phyloP scores from a whole-genome alignment of 2,329 filamentous ascomycete species.

The Cadophora gregata region DNA sequence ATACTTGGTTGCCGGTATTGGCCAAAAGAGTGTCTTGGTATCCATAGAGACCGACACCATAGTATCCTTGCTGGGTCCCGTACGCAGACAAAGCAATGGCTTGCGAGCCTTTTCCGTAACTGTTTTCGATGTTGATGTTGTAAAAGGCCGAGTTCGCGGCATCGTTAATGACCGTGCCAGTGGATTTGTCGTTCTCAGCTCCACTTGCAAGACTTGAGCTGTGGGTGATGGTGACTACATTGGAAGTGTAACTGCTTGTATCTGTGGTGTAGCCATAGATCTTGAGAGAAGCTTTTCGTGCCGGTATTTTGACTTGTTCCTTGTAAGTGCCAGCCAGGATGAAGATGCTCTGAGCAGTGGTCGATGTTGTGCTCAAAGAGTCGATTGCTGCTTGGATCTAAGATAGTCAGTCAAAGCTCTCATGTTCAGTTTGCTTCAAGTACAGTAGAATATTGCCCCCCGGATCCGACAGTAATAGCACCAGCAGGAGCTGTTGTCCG shows the following conservation, averaged over 20 bases:
- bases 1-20: conserved; percentile 59
- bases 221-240: conserved; percentile 55
- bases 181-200: conserved; percentile 50
- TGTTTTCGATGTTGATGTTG: conserved; percentile 63
- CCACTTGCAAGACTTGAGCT: conserved; percentile 49
- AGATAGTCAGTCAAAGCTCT: conserved; percentile 15
- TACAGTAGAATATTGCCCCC: conserved; percentile 52
- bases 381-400: conserved; percentile 56
- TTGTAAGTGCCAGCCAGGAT: conserved; percentile 61
- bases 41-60: conserved; percentile 59
- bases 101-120: conserved; percentile 55
- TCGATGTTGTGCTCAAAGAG: conserved; percentile 54
- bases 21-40: conserved; percentile 61
- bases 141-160: conserved; percentile 60
- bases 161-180: conserved; percentile 41
- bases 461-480: conserved; percentile 52
- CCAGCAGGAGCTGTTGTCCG: conserved; percentile 54
- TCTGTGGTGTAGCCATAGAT: conserved; percentile 59
- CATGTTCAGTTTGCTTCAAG: conserved; percentile 15
- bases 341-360: conserved; percentile 58
- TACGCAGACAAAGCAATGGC: conserved; percentile 60
- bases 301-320: conserved; percentile 61
- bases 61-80: conserved; percentile 59
- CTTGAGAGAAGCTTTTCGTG: conserved; percentile 53
- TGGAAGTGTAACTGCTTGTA: conserved; percentile 53